These are phyloP conservation scores for Colletotrichum navitas DNA, from an alignment of 2,329 filamentous ascomycete genomes.

Conservation along the genomic window DNA sequence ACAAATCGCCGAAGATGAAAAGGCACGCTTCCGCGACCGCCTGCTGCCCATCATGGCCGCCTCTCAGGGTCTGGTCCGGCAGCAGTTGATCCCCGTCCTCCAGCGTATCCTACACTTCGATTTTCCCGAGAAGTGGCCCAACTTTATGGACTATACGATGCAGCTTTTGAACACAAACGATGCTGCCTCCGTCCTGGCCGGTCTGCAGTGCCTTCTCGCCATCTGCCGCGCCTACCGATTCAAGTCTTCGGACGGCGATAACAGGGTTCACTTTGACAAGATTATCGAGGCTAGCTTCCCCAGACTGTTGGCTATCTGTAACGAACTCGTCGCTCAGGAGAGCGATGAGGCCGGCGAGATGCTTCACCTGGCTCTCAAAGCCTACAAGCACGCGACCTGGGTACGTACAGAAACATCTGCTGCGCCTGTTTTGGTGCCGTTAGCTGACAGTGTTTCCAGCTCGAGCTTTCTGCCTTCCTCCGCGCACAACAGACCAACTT, in stretches of 20 bases:
- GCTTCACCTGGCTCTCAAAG: constrained; percentile 93
- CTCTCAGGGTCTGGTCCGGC: constrained; percentile 83
- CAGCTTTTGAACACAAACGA: constrained; percentile 90
- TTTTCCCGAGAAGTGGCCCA: constrained; percentile 94
- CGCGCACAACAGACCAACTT: constrained; percentile 87
- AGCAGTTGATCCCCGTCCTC: constrained; percentile 92
- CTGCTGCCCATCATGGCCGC: constrained; percentile 89
- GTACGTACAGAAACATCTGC: constrained; percentile 57
- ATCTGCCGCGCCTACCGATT: constrained; percentile 97
- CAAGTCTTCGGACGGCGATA: constrained; percentile 82
- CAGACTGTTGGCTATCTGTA: constrained; percentile 86
- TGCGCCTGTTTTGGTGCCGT: constrained; percentile 9
- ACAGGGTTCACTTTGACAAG: constrained; percentile 88
- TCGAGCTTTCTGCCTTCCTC: constrained; percentile 85
- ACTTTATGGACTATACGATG: constrained; percentile 92
- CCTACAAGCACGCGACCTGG: constrained; percentile 98
- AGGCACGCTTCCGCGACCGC: constrained; percentile 86
- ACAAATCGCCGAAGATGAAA: constrained; percentile 89
- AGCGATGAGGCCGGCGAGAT: constrained; percentile 97
- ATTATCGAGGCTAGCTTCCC: constrained; percentile 95
- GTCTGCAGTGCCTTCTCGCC: constrained; percentile 91
- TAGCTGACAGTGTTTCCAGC: constrained; percentile 64
- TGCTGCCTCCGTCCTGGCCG: constrained; percentile 88
- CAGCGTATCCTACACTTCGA: constrained; percentile 97
- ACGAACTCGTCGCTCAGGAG: constrained; percentile 88